A percentile compares a stretch with the other conserved stretches of the same genome.
Conservation (phyloP, 371 early-diverging fungal genomes). For the Mortierella sp. region DNA sequence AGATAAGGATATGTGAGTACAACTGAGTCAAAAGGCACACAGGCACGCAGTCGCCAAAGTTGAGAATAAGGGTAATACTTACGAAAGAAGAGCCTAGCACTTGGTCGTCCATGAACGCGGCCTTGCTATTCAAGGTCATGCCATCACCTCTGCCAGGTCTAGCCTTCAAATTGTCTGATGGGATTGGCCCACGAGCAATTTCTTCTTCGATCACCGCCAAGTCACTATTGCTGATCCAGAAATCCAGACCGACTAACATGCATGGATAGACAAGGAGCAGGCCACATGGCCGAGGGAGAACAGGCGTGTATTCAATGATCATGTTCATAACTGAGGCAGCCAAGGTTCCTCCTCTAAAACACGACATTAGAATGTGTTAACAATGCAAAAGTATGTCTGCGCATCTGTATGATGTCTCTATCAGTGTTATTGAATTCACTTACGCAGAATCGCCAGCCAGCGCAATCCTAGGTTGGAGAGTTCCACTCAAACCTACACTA, state of each 20-base stretch:
- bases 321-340: conserved; percentile 41
- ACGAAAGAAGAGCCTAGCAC: conserved; percentile 61
- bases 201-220: conserved; percentile 51
- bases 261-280: conserved; percentile 92
- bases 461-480: conserved; percentile 68
- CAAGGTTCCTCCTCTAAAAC: conserved; percentile 45
- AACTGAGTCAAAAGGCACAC: not conserved
- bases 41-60: not conserved
- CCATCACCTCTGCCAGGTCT: conserved; percentile 64
- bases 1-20: no score
- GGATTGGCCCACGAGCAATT: conserved; percentile 59
- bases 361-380: conserved; percentile 54
- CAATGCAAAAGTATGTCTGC: not conserved
- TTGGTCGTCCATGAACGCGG: conserved; percentile 69
- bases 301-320: conserved; percentile 68
- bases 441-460: conserved; percentile 96
- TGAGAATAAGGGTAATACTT: conserved; percentile 8
- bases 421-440: conserved; percentile 65
- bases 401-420: not conserved
- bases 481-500: conserved; percentile 77
- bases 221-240: conserved; percentile 52
- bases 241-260: conserved; percentile 67
- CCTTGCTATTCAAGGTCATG: conserved; percentile 64
- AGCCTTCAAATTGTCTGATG: conserved; percentile 74
- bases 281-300: conserved; percentile 72